Percentiles rank a stretch among this genome's conserved stretches.
These are phyloP conservation scores for Marasmius sp. DNA, from an alignment of 1,284 basidiomycete genomes.

Conservation along the genomic window DNA sequence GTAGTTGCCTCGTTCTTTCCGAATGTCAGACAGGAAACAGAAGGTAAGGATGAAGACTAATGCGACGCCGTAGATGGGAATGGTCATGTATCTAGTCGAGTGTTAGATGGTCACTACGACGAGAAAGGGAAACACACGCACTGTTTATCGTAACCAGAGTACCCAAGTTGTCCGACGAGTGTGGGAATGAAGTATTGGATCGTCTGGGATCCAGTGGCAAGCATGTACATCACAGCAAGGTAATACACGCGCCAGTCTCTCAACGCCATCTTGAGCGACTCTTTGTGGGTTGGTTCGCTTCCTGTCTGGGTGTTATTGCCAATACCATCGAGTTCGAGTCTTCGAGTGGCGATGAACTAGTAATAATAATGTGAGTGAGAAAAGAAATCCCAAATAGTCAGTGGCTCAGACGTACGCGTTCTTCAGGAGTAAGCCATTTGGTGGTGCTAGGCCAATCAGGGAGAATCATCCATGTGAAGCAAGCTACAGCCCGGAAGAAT, in stretches of 20 bases:
- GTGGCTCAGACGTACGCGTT: constrained; percentile 18
- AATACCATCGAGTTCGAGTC: constrained; percentile 36
- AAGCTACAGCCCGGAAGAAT: not conserved
- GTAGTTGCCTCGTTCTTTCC: constrained; percentile 35
- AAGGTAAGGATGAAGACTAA: constrained; percentile 33
- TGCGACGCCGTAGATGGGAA: constrained; percentile 38
- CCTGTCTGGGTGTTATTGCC: constrained; percentile 22
- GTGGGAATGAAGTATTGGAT: constrained; percentile 46
- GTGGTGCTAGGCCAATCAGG: constrained; percentile 39
- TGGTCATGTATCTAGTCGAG: constrained; percentile 35
- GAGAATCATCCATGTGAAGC: constrained; percentile 26
- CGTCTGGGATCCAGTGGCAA: constrained; percentile 39
- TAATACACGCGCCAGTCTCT: constrained; percentile 32
- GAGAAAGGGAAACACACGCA: not conserved
- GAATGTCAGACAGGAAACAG: constrained; percentile 31
- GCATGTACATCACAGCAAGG: constrained; percentile 35
- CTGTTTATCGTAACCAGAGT: not conserved
- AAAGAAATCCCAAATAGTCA: not conserved
- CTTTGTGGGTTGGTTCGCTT: constrained; percentile 26
- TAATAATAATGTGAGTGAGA: not conserved
- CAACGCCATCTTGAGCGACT: constrained; percentile 34
- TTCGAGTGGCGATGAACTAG: constrained; percentile 35
- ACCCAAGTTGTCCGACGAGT: constrained; percentile 32
- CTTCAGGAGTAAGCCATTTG: constrained; percentile 36
- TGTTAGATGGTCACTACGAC: not conserved